Percentiles rank a stretch among this genome's conserved stretches.
phyloP scores from a whole-genome alignment of 108 stramenopile species.

The Cyclotella baltica region DNA sequence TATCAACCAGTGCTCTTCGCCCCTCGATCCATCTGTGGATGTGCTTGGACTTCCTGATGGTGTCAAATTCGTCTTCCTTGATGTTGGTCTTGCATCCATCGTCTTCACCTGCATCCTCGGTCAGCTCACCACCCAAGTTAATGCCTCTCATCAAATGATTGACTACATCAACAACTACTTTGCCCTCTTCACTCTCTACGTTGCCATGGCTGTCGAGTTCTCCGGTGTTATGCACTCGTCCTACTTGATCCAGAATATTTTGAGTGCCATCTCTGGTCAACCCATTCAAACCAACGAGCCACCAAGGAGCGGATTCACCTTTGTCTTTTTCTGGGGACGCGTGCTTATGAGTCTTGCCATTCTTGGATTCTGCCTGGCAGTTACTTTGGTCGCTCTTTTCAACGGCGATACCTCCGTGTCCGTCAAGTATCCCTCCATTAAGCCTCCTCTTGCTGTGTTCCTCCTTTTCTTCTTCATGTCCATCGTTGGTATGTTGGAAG shows the following conservation, averaged over 20 bases:
- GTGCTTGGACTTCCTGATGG: slow-evolving; percentile 62
- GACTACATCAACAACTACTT: too few relatives aligned
- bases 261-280: slow-evolving; percentile 61
- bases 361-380: slow-evolving; percentile 72
- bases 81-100: slow-evolving; percentile 80
- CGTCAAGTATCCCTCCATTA: slow-evolving; percentile 30
- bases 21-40: slow-evolving; percentile 60
- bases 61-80: too few relatives aligned
- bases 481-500: slow-evolving; percentile 80
- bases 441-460: slow-evolving; percentile 53
- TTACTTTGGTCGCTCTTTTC: slow-evolving; percentile 66
- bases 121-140: slow-evolving; percentile 83
- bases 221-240: slow-evolving; percentile 77
- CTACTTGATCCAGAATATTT: too few relatives aligned
- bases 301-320: slow-evolving; percentile 53
- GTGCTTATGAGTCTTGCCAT: too few relatives aligned
- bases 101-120: too few relatives aligned
- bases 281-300: slow-evolving; percentile 72
- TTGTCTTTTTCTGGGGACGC: too few relatives aligned
- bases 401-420: too few relatives aligned
- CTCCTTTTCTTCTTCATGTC: slow-evolving; percentile 76
- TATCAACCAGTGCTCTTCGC: too few relatives aligned
- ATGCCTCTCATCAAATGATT: slow-evolving; percentile 81
- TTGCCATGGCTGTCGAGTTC: slow-evolving; percentile 73
- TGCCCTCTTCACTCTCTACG: too few relatives aligned